These are phyloP conservation scores for Verticillium tricorpus DNA, from an alignment of 2,329 filamentous ascomycete genomes.

Conservation along the genomic window DNA sequence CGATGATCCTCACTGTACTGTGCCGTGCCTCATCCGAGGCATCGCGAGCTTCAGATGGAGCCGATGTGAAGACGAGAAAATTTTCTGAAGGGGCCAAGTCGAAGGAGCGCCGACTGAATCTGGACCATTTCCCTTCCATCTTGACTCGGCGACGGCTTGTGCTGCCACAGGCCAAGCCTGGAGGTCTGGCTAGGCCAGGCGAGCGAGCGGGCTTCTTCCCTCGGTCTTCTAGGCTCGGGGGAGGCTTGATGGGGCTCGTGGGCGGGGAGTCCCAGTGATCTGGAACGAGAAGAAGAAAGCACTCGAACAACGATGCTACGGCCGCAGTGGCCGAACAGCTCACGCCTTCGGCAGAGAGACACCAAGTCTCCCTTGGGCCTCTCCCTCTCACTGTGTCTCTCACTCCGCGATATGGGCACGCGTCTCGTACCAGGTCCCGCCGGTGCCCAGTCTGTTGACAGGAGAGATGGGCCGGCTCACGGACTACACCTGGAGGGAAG, in stretches of 20 bases:
- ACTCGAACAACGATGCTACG: background rate
- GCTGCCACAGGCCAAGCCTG: background rate
- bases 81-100: background rate
- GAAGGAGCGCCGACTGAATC: background rate
- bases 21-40: background rate
- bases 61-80: background rate
- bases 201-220: background rate
- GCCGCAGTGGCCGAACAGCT: background rate
- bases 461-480: background rate
- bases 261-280: background rate
- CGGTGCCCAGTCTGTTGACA: background rate
- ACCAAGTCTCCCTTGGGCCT: too few relatives aligned
- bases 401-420: background rate
- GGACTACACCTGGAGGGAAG: background rate
- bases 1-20: background rate
- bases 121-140: background rate
- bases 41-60: background rate
- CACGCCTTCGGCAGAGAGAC: too few relatives aligned
- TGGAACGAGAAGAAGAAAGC: background rate
- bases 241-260: background rate
- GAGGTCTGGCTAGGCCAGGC: background rate
- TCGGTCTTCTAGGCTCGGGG: background rate
- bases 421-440: background rate
- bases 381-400: background rate
- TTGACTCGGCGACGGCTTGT: background rate